Base-by-base conservation (phyloP, 345 rosid species). In the Excoecaria agallocha region DNA sequence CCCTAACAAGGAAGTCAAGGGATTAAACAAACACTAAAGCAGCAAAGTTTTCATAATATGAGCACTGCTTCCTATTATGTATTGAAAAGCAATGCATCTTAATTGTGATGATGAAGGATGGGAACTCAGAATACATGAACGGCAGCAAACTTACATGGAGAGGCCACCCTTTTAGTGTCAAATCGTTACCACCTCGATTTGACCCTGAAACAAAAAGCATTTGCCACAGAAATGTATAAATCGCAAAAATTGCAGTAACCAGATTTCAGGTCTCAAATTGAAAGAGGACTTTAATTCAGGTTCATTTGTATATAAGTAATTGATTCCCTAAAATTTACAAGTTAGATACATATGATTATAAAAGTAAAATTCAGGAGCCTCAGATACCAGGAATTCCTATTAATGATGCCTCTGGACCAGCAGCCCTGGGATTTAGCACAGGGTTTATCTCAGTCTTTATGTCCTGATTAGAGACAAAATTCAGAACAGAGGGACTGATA, bases 141-240 rank as follows among this genome's bases (percentile, higher is more conserved):
- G 25, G 46, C 16, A 62, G n/a, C 72, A 61, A 75, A 81, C 90
- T 92, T 78, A 94, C 98, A 0, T 93, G 85, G 64, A 94, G 91
- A 6, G 98, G 98, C 93, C 97, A 92, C 72, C 98, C 98, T 87
- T 90, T 94, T 78, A 94, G 81, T 48, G 98, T 91, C 81, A 94
- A 84, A 86, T 90, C 92, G 82, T 84, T 94, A 72, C 90, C 86
- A 60, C 89, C 94, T 82, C 92, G 98, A 84, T 86, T 92, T 76
- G 97, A 89, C 77, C 99, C 99, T 93, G 87, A 74, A 75, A 66
- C 7, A 68, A 37, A 59, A 17, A 19, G 55, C 3, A 49, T 78
- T 48, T 74, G 64, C 79, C 37, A 66, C 46, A 11, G 3, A 58
- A 25, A 82, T 15, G 45, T 77, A 58, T 52, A 62, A 19, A 12